These are phyloP conservation scores for Corchorus capsularis DNA, from an alignment of 345 rosid genomes.

Conservation along the genomic window DNA sequence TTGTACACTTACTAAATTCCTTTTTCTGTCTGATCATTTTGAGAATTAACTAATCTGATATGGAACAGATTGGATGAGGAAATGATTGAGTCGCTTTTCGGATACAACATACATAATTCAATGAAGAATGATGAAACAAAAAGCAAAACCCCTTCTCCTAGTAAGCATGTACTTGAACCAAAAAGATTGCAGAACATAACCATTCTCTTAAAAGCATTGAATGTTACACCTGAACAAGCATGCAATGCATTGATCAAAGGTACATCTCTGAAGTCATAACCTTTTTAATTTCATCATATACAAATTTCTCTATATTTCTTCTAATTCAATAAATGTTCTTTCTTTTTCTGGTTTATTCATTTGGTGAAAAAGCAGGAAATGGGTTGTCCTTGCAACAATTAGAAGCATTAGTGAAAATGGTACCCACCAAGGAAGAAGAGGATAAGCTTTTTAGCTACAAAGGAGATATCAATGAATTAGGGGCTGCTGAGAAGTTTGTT, in stretches of 20 bases:
- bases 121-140: slow-evolving; percentile 66
- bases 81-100: slow-evolving; percentile 95
- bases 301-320: no score
- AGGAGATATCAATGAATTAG: slow-evolving; percentile 78
- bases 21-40: slow-evolving; percentile 9
- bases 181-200: slow-evolving; percentile 91
- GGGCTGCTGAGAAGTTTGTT: slow-evolving; percentile 80
- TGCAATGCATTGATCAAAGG: slow-evolving; percentile 78
- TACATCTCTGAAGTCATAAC: slow-evolving; percentile 25
- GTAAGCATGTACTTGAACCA: slow-evolving; percentile 88
- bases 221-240: slow-evolving; percentile 72
- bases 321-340: no score
- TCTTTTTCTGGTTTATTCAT: no score
- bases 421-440: slow-evolving; percentile 92
- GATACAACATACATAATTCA: slow-evolving; percentile 66
- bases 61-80: slow-evolving; percentile 84
- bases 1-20: neutral
- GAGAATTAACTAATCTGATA: neutral
- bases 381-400: slow-evolving; percentile 77
- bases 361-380: slow-evolving; percentile 46
- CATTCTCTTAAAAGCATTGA: slow-evolving; percentile 85
- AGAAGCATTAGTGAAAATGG: slow-evolving; percentile 93
- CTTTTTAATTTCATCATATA: no score
- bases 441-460: slow-evolving; percentile 61
- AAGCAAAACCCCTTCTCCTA: slow-evolving; percentile 89